These are phyloP conservation scores for Santalum album DNA, from an alignment of 164 flowering plant species.

Conservation along the genomic window DNA sequence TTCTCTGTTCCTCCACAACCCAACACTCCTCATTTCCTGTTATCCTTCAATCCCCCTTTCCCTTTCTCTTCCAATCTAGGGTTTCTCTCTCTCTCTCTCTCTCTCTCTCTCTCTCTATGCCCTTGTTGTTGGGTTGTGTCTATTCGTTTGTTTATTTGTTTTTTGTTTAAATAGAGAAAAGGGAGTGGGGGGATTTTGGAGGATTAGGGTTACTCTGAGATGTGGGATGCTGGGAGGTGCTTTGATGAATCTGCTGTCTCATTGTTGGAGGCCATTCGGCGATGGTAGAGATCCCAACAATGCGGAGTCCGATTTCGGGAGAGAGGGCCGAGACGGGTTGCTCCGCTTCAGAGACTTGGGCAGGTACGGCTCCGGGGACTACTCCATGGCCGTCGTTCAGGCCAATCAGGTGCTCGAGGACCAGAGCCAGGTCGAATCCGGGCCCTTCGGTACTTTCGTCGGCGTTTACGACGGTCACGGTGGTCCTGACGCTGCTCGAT, in stretches of 20 bases:
- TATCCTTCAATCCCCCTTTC: slow-evolving; percentile 3
- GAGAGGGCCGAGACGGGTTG: slow-evolving; percentile 43
- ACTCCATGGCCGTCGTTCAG: slow-evolving; percentile 68
- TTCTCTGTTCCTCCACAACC: slow-evolving; percentile 26
- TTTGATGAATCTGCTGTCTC: slow-evolving; percentile 53
- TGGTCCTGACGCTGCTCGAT: slow-evolving; percentile 60
- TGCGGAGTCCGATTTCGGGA: slow-evolving; percentile 10
- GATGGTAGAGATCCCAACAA: slow-evolving; percentile 5
- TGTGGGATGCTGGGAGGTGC: slow-evolving; percentile 57
- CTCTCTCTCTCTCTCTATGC: background rate
- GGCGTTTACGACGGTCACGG: slow-evolving; percentile 84
- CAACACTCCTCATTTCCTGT: slow-evolving; percentile 14
- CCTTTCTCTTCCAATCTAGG: slow-evolving; percentile 3
- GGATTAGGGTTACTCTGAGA: slow-evolving; percentile 37
- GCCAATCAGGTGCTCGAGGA: slow-evolving; percentile 72
- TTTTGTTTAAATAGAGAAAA: no score
- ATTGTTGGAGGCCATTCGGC: slow-evolving; percentile 48
- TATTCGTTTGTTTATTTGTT: background rate
- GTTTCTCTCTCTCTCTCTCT: slow-evolving; percentile 7
- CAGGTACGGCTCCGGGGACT: slow-evolving; percentile 37
- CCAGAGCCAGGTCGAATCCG: slow-evolving; percentile 73
- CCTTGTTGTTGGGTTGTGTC: background rate
- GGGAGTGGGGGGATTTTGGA: background rate
- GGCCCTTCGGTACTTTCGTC: slow-evolving; percentile 55
- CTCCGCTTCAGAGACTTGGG: slow-evolving; percentile 53